Evolutionary conservation across 1,284 basidiomycete species (phyloP), one percentile per base, ranked within the genome.

Genomic region (Apiotrichum gracile): DNA sequence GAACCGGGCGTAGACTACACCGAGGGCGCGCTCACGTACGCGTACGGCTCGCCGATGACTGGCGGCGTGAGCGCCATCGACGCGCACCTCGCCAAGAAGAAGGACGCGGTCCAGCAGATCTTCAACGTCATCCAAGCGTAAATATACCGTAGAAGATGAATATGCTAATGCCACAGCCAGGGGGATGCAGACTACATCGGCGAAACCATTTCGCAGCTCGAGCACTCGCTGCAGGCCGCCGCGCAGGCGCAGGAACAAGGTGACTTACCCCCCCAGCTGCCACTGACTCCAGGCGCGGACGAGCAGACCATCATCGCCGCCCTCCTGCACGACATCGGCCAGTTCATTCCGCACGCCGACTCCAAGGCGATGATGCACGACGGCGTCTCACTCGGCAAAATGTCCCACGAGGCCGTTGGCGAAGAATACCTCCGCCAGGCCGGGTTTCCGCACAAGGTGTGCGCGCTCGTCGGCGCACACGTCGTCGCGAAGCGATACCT

Each of bases 251-350:
- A 13, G 12, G 10, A 38, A 14, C 48, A 47, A 10, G 51, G 55
- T 48, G 38, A 37, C 42, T 35, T n/a, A 7, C 19, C 27, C 21
- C 8, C 13, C n/a, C 1, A 16, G 9, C 9, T 9, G 21, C 33
- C 14, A 22, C 51, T 56, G 50, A 52, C 42, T 16, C 24, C 55
- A 29, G 67, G 64, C 26, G 63, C 67, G 21, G 65, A 72, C 49
- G 61, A 62, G 12, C 54, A 51, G 22, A 70, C 69, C 2, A 44
- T 69, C n/a, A 50, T 65, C 37, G 69, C 69, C n/a, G 69, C 69
- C 5, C 60, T 70, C 17, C 53, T 72, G 14, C 69, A 72, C 54
- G 69, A 72, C 46, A 57, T 72, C 26, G 69, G 69, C 10, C 69
- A 69, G 47, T 70, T 70, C 51, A 39, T 72, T 13, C 67, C 69